Evolutionary conservation across 257 asterid species (phyloP), one percentile per base, ranked within the genome.

Genomic region (Solanum ossicruentum): DNA sequence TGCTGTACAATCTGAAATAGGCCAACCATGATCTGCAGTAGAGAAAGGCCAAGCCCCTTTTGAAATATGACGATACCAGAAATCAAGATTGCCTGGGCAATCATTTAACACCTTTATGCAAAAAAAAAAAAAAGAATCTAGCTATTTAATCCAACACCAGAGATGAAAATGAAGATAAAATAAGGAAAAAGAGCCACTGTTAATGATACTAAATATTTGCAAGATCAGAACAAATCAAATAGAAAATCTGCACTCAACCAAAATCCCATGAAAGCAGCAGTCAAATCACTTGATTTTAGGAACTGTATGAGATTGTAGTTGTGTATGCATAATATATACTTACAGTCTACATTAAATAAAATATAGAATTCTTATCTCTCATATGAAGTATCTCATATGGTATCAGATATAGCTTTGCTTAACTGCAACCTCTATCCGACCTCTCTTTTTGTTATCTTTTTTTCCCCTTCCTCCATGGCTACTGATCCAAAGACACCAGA

Each of bases 31-130:
- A 87, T 96, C 98, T 83, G 93, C 93, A 28, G 96, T 93, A 65
- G 98, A 96, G 88, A 96, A 96, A 70, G 99, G 98, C 99, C 98
- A 96, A 86, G 98, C 99, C 36, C 99, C 99, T 93, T 96, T 96
- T 60, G 99, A 96, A 88, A 96, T 93, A 91, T 96, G 99, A n/a
- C 97, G 96, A 87, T 91, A 93, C 98, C 98, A 96, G 81, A 10
- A 82, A 87, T 86, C 88, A 73, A 95, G 93, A 88, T 95, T 85
- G 39, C 98, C 99, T 32, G 98, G 92, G 91, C 97, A 93, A 87
- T 95, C 95, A 80, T 96, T 97, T 81, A 84, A 85, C 83, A 96
- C 99, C 98, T 96, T 88, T 85, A 85, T 83, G 63, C 67, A 71
- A 85, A 85, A 43, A 75, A 26, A 83, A 84, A 36, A 36, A 32